Conservation (phyloP, 2,329 filamentous ascomycete species). For the Epichloe amarillans region DNA sequence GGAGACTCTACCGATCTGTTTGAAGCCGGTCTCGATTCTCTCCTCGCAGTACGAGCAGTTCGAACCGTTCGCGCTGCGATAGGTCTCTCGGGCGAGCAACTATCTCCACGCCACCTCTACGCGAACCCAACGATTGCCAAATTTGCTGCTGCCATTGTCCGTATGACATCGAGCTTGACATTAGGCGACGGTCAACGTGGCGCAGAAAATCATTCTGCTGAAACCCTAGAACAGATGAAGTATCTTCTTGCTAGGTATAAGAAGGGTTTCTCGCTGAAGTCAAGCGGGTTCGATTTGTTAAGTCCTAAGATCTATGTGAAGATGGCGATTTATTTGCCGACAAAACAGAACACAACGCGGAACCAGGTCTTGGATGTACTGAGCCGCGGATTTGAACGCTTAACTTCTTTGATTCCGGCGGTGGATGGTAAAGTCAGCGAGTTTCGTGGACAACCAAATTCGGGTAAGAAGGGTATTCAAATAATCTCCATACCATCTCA, state of each 20-base stretch:
- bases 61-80: slow-evolving; percentile 18
- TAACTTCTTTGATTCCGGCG: not conserved
- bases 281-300: not conserved
- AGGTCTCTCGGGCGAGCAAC: slow-evolving; percentile 13
- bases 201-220: slow-evolving; percentile 22
- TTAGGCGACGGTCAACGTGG: slow-evolving; percentile 5
- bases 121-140: slow-evolving; percentile 16
- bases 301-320: not conserved
- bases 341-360: not conserved
- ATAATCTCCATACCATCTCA: not conserved
- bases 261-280: not conserved
- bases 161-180: slow-evolving; percentile 2
- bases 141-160: slow-evolving; percentile 13
- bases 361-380: not conserved
- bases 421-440: not conserved
- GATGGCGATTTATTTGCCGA: not conserved
- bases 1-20: slow-evolving; percentile 14
- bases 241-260: not conserved
- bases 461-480: not conserved
- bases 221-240: not conserved
- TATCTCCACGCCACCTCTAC: slow-evolving; percentile 22
- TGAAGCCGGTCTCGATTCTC: slow-evolving; percentile 19
- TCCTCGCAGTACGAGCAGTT: slow-evolving; percentile 16
- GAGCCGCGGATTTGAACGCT: not conserved
- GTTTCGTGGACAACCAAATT: not conserved